Percentiles rank a stretch among this genome's conserved stretches.
These are phyloP conservation scores for Coemansia sp. DNA, from an alignment of 192 early-diverging fungal genomes.

Conservation along the genomic window DNA sequence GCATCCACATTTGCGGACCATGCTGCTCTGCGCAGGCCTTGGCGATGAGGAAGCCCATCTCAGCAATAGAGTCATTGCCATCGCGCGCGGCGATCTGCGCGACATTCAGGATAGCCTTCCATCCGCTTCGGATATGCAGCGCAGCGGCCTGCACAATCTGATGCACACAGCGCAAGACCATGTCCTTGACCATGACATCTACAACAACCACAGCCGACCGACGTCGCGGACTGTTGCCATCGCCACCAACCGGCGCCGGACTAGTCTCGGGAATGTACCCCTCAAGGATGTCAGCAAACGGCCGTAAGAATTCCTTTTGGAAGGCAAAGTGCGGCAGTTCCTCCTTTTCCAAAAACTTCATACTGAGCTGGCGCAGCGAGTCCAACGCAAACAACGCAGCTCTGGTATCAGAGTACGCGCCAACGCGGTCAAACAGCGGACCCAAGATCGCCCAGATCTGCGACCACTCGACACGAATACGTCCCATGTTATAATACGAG, in stretches of 20 bases:
- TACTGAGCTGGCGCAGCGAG: slow-evolving; percentile 85
- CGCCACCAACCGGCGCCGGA: neutral
- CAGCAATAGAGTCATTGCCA: slow-evolving; percentile 66
- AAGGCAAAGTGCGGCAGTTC: slow-evolving; percentile 92
- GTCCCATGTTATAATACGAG: slow-evolving; percentile 95
- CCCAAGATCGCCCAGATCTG: slow-evolving; percentile 86
- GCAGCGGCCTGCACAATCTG: slow-evolving; percentile 76
- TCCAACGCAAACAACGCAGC: slow-evolving; percentile 91
- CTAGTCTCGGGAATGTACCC: slow-evolving; percentile 69
- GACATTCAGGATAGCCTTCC: slow-evolving; percentile 69
- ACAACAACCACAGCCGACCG: slow-evolving; percentile 14
- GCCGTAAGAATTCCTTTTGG: slow-evolving; percentile 92
- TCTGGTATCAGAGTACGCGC: slow-evolving; percentile 78
- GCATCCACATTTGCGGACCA: slow-evolving; percentile 40
- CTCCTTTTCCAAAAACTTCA: slow-evolving; percentile 95
- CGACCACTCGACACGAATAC: slow-evolving; percentile 94
- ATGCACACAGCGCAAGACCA: slow-evolving; percentile 76
- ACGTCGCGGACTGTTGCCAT: neutral
- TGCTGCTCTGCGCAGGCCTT: slow-evolving; percentile 46
- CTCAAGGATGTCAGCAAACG: slow-evolving; percentile 79
- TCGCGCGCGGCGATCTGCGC: slow-evolving; percentile 69
- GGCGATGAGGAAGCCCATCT: slow-evolving; percentile 69
- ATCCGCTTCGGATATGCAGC: slow-evolving; percentile 79
- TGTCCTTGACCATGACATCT: slow-evolving; percentile 63
- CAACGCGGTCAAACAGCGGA: slow-evolving; percentile 85